Conservation (phyloP, 371 early-diverging fungal genomes). For the Entomophthora muscae region DNA sequence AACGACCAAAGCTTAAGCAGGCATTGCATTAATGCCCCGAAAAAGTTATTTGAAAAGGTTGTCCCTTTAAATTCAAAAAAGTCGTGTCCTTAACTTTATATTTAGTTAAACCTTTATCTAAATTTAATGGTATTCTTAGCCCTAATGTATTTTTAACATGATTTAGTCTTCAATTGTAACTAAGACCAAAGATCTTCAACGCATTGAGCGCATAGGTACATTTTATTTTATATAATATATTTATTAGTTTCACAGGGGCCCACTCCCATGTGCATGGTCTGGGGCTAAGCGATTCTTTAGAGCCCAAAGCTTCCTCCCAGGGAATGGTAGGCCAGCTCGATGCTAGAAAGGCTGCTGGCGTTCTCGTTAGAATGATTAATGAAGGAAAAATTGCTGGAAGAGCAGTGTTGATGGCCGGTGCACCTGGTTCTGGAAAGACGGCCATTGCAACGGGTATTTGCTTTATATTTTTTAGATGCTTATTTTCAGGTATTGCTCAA, state of each 20-base stretch:
- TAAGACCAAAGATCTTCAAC: conserved; percentile 35
- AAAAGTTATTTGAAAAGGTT: too few relatives aligned
- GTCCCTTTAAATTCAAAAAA: too few relatives aligned
- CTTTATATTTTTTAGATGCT: background rate
- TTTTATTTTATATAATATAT: background rate
- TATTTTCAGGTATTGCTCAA: conserved; percentile 53
- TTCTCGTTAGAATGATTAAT: conserved; percentile 84
- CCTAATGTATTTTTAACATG: too few relatives aligned
- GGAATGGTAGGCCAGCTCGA: conserved; percentile 96
- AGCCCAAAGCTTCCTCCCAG: conserved; percentile 67
- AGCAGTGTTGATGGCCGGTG: conserved; percentile 93
- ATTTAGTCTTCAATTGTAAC: background rate
- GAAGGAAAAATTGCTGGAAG: conserved; percentile 95
- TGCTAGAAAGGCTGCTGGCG: conserved; percentile 91
- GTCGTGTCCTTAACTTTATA: too few relatives aligned
- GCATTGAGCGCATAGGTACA: conserved; percentile 50
- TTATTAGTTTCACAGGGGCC: conserved; percentile 38
- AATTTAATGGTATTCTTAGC: too few relatives aligned
- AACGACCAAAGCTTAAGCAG: too few relatives aligned
- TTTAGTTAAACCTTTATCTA: too few relatives aligned
- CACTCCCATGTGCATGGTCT: conserved; percentile 94
- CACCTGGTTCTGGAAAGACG: conserved; percentile 95
- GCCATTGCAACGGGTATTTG: conserved; percentile 76
- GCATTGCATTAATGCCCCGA: too few relatives aligned
- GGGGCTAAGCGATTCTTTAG: conserved; percentile 78